A percentile compares a stretch with the other conserved stretches of the same genome.
phyloP scores from a whole-genome alignment of 2,329 filamentous ascomycete species.

The Bipolaris bicolor region DNA sequence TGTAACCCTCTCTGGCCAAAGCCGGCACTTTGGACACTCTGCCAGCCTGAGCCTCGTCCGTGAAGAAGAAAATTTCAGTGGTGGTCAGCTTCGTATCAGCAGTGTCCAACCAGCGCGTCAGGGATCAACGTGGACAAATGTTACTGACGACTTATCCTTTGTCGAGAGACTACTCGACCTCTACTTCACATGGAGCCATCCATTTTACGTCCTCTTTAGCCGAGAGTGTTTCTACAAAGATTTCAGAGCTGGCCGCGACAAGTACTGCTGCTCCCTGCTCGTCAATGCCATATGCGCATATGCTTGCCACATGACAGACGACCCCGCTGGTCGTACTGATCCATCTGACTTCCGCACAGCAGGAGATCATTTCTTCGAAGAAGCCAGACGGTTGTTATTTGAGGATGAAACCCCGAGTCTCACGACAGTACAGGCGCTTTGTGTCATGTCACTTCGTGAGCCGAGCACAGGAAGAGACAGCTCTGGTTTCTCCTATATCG shows the following conservation, averaged over 20 bases:
- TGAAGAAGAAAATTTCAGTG: constrained; percentile 43
- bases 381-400: constrained; percentile 67
- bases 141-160: constrained; percentile 64
- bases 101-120: constrained; percentile 22
- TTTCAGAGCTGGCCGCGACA: constrained; percentile 64
- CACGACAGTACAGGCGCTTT: constrained; percentile 75
- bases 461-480: constrained; percentile 75
- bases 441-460: constrained; percentile 77
- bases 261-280: constrained; percentile 71
- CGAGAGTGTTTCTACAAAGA: constrained; percentile 73
- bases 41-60: constrained; percentile 46
- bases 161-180: constrained; percentile 69
- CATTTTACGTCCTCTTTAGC: constrained; percentile 74
- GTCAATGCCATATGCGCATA: constrained; percentile 70
- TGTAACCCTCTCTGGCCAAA: constrained; percentile 41
- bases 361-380: constrained; percentile 76
- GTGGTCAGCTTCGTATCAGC: constrained; percentile 21
- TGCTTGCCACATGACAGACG: constrained; percentile 71
- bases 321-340: constrained; percentile 67
- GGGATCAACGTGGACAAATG: constrained; percentile 62
- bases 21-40: constrained; percentile 48
- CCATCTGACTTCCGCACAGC: constrained; percentile 67
- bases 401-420: constrained; percentile 65
- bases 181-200: constrained; percentile 76
- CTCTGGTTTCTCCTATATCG: constrained; percentile 74